Evolutionary conservation across 345 rosid species (phyloP).

Genomic region (Atalantia buxifolia): DNA sequence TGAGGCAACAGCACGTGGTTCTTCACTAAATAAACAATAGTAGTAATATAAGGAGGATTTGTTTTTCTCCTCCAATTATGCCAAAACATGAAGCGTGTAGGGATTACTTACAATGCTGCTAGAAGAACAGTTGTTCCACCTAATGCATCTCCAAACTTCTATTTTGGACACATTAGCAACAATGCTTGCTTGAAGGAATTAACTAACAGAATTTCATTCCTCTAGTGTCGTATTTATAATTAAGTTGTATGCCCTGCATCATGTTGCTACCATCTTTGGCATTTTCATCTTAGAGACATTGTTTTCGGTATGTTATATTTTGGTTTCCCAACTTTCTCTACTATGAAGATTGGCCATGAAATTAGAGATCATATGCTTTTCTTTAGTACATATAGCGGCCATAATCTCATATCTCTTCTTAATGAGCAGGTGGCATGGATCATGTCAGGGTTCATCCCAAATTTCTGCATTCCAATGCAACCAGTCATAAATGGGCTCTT

Average conservation of each 20-base stretch:
- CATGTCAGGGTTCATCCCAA: slow-evolving; percentile 96
- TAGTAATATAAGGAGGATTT: not conserved
- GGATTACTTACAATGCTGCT: not conserved
- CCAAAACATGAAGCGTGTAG: not conserved
- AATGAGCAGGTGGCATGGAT: slow-evolving; percentile 66
- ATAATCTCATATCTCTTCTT: not conserved
- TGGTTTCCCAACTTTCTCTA: not conserved
- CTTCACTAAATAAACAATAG: not conserved
- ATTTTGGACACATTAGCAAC: not conserved
- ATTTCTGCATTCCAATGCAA: slow-evolving; percentile 94
- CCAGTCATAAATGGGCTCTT: slow-evolving; percentile 99
- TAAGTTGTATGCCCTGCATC: not conserved
- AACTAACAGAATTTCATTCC: not conserved
- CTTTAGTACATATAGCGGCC: not conserved
- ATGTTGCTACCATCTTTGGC: not conserved
- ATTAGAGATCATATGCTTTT: not conserved
- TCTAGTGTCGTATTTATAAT: not conserved
- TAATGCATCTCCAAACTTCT: not conserved
- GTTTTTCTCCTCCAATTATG: not conserved
- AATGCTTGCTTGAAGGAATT: not conserved
- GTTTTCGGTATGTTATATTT: not conserved
- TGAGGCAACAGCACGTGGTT: not conserved
- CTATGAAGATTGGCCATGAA: not conserved
- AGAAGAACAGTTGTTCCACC: not conserved
- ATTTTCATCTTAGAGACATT: not conserved